Conservation (phyloP, 257 asterid species). For the Jacaranda mimosifolia region DNA sequence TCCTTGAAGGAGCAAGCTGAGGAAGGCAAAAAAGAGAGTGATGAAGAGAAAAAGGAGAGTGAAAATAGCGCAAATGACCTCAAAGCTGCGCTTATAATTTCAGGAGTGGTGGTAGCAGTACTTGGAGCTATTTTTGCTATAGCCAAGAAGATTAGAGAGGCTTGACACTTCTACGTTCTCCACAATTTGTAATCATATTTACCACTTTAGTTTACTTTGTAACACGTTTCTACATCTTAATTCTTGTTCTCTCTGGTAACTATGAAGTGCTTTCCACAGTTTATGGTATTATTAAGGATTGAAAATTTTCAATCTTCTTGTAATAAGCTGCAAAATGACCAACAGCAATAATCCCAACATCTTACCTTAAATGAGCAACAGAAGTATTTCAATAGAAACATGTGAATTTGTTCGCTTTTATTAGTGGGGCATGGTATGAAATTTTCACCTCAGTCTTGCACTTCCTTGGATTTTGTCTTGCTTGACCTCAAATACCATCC, state of each 20-base stretch:
- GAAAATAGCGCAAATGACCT: slow-evolving; percentile 36
- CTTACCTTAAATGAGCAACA: too few relatives aligned
- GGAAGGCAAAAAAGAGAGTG: slow-evolving; percentile 4
- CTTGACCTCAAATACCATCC: slow-evolving; percentile 68
- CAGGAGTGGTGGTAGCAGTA: slow-evolving; percentile 61
- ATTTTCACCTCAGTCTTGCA: slow-evolving; percentile 42
- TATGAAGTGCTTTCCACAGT: background rate
- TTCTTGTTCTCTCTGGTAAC: background rate
- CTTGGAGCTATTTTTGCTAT: slow-evolving; percentile 63
- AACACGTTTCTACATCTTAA: background rate
- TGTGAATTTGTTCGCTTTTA: too few relatives aligned
- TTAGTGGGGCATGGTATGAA: too few relatives aligned
- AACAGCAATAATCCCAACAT: too few relatives aligned
- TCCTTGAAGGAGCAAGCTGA: slow-evolving; percentile 44
- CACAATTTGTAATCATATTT: slow-evolving; percentile 2
- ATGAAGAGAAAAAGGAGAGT: slow-evolving; percentile 33
- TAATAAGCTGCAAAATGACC: too few relatives aligned
- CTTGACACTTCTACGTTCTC: background rate
- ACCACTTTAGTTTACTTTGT: slow-evolving; percentile 26
- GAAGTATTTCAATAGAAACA: too few relatives aligned
- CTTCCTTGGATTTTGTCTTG: slow-evolving; percentile 55
- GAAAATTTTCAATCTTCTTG: too few relatives aligned
- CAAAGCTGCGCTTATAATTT: slow-evolving; percentile 49
- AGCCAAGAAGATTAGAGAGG: slow-evolving; percentile 51
- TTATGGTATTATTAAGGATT: background rate